These are phyloP conservation scores for Lycium ferocissimum DNA, from an alignment of 257 asterid species.

Conservation along the genomic window DNA sequence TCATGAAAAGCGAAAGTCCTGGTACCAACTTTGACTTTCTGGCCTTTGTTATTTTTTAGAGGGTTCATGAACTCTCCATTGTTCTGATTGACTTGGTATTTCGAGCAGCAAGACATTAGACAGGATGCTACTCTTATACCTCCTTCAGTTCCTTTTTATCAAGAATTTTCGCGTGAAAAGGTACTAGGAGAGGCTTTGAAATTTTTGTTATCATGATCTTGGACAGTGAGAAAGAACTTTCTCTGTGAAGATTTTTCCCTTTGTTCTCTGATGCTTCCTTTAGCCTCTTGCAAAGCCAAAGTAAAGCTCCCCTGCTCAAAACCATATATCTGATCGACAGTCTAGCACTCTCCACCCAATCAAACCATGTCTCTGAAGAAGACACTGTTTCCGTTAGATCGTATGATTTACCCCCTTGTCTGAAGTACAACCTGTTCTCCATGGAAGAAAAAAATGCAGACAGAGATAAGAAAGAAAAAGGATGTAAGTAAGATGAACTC, in stretches of 20 bases:
- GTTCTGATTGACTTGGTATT: constrained; percentile 12
- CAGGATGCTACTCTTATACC: background rate
- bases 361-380: background rate
- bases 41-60: background rate
- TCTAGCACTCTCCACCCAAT: background rate
- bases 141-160: background rate
- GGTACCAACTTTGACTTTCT: background rate
- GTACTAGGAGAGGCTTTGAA: background rate
- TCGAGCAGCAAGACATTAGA: background rate
- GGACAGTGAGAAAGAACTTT: background rate
- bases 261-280: background rate
- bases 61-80: constrained; percentile 8
- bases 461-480: background rate
- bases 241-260: background rate
- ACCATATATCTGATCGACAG: background rate
- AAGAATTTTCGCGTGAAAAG: background rate
- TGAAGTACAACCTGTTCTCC: too few relatives aligned
- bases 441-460: too few relatives aligned
- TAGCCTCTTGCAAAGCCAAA: background rate
- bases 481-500: background rate
- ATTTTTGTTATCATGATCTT: background rate
- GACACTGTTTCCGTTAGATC: too few relatives aligned
- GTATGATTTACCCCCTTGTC: too few relatives aligned
- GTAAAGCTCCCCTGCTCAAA: background rate
- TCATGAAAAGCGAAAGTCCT: background rate